Evolutionary conservation across 2,329 filamentous ascomycete genomes (phyloP), one percentile per base, ranked within the genome.

Genomic region (Dothideomycetes sp.): DNA sequence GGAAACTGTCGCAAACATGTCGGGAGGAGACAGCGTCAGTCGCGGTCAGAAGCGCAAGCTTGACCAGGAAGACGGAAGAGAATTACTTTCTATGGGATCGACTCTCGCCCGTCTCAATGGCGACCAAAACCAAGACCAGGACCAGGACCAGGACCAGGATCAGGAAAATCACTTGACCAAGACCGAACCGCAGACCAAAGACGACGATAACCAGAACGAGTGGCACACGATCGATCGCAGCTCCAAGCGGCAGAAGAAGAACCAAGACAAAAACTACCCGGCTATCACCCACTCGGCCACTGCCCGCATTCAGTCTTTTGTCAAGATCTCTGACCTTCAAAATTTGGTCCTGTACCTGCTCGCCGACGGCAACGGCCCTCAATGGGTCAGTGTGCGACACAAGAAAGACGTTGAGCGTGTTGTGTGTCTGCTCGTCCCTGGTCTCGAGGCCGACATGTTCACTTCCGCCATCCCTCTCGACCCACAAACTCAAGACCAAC

Each of bases 381-480:
- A 77, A 53, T 80, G 76, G 76, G 70, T 78, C 12, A 71, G 74
- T 20, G 63, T 80, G 44, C 69, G 67, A 46, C 70, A 78, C 54
- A 71, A 71, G 31, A 62, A 60, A 13, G 64, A 67, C 45, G 68
- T 80, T 28, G 64, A 65, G 43, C 93, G 91, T 63, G 82, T 93
- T 20, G 88, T 96, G 20, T 76, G 84, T 28, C 67, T 98, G 49
- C 89, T 95, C 83, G 79, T 95, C 9, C 91, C 91, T 9, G 91
- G 91, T 0, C 65, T 98, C 17, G 89, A 96, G 57, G 76, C 85
- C 53, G 82, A 78, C 47, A 91, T 96, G 83, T 94, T 96, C 64
- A 76, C 82, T 58, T 71, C 75, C 24, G 65, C 62, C 3, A 62
- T 75, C 23, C 18, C 47, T 64, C 18, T 45, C 58, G 35, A 40